phyloP scores from a whole-genome alignment of 2,329 filamentous ascomycete genomes.

The Paecilomyces dactylethromorphus region DNA sequence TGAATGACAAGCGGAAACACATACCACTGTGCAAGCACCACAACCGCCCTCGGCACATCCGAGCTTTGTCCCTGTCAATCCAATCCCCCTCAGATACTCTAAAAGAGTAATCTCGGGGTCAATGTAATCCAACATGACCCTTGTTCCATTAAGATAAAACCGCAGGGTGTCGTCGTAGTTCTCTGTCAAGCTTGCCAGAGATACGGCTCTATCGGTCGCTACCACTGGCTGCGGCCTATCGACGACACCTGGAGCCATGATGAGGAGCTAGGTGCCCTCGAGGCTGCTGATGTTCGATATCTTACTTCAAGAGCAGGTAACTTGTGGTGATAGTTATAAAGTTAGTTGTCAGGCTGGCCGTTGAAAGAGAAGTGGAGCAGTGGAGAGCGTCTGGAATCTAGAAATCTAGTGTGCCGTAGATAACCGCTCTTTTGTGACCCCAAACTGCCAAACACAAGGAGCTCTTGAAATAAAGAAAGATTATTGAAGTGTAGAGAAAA shows the following conservation, averaged over 20 bases:
- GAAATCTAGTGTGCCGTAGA: not conserved
- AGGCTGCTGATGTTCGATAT: not conserved
- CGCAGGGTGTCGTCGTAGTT: constrained; percentile 79
- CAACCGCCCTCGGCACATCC: constrained; percentile 96
- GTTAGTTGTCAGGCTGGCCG: not conserved
- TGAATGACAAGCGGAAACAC: constrained; percentile 13
- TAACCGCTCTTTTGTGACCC: not conserved
- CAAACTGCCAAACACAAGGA: not conserved
- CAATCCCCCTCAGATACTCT: constrained; percentile 88
- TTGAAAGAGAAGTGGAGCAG: not conserved
- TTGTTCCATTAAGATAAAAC: constrained; percentile 94
- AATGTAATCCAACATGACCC: constrained; percentile 74
- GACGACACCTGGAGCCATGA: constrained; percentile 55
- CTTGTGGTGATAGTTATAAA: not conserved
- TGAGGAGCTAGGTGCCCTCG: constrained; percentile 2
- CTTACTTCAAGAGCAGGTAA: not conserved
- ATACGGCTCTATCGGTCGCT: constrained; percentile 35
- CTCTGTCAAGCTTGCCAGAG: constrained; percentile 60
- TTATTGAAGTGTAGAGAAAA: not conserved
- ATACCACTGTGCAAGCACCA: constrained; percentile 85
- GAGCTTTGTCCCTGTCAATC: constrained; percentile 90
- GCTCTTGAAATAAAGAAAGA: not conserved
- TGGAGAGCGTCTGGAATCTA: not conserved
- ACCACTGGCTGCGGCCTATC: constrained; percentile 41
- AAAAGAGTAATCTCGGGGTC: constrained; percentile 89